These are phyloP conservation scores for Coniochaeta prunicola DNA, from an alignment of 2,329 filamentous ascomycete genomes.

Conservation along the genomic window DNA sequence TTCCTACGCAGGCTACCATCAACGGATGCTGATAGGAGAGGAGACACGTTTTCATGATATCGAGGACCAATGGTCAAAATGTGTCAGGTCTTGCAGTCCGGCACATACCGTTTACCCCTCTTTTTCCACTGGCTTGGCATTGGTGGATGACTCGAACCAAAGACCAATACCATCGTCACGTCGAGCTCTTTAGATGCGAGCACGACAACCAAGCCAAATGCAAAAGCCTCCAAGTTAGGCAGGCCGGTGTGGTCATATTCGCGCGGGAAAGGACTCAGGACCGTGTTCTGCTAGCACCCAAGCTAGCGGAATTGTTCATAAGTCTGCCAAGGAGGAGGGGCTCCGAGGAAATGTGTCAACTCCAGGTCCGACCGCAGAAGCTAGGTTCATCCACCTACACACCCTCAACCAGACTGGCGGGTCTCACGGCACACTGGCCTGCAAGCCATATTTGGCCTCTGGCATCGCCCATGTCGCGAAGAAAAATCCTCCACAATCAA, in stretches of 20 bases:
- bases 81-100: background rate
- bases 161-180: background rate
- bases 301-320: no score
- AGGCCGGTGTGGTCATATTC: background rate
- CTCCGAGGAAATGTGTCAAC: background rate
- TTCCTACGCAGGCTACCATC: background rate
- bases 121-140: background rate
- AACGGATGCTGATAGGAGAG: background rate
- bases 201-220: background rate
- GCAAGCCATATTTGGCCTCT: background rate
- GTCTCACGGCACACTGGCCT: slow-evolving; percentile 3
- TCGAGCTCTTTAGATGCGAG: background rate
- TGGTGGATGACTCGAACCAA: background rate
- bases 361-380: background rate
- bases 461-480: background rate
- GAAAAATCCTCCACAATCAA: background rate
- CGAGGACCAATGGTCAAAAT: background rate
- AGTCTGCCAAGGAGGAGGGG: background rate
- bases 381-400: background rate
- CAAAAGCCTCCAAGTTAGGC: background rate
- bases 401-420: slow-evolving; percentile 15
- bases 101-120: background rate
- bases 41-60: background rate
- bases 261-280: background rate
- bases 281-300: no score